Conservation (phyloP, 2,329 filamentous ascomycete species). For the Phyllosticta capitalensis region DNA sequence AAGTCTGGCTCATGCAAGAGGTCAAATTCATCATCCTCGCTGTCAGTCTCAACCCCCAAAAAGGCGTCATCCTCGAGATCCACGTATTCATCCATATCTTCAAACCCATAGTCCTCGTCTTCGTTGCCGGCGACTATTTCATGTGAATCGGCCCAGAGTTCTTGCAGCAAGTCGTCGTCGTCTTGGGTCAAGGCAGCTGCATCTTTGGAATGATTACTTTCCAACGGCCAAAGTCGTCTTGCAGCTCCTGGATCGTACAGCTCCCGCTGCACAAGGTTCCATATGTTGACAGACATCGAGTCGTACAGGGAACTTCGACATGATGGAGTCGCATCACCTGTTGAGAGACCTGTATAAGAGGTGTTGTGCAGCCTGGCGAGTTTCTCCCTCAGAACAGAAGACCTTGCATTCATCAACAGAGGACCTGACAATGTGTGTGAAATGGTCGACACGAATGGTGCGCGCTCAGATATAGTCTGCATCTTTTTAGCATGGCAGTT, state of each 20-base stretch:
- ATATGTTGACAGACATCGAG: constrained; percentile 2
- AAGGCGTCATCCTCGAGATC: background rate
- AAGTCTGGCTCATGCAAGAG: background rate
- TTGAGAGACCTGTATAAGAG: background rate
- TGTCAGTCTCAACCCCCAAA: background rate
- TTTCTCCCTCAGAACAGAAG: constrained; percentile 12
- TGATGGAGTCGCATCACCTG: background rate
- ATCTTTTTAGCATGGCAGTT: background rate
- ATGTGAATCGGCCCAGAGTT: background rate
- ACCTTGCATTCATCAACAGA: constrained; percentile 12
- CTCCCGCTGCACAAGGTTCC: constrained; percentile 8
- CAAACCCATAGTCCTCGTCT: background rate
- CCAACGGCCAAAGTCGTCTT: constrained; percentile 5
- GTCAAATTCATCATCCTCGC: background rate
- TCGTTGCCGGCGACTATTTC: background rate
- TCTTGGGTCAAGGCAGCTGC: background rate
- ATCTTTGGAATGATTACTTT: background rate
- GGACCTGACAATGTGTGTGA: constrained; percentile 14
- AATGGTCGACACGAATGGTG: constrained; percentile 13
- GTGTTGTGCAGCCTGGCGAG: background rate
- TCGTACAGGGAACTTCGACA: background rate
- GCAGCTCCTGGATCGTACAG: constrained; percentile 8
- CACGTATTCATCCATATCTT: background rate
- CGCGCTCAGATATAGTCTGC: constrained; percentile 11
- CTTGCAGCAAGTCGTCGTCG: background rate